phyloP scores from a whole-genome alignment of 2,329 filamentous ascomycete genomes.

The Scedosporium boydii region DNA sequence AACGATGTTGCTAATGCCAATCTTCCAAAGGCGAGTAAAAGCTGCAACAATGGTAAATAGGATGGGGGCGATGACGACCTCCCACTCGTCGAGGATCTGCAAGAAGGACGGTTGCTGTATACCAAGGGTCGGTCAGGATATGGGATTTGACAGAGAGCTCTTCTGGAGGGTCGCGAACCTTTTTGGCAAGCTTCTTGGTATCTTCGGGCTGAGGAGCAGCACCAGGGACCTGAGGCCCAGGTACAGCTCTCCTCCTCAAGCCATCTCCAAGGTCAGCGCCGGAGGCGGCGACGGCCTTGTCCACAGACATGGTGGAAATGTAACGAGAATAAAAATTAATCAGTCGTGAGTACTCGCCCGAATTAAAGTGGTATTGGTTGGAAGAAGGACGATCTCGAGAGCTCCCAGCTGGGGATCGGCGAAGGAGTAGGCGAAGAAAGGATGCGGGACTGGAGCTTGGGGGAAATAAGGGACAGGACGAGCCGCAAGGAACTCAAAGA shows the following conservation, averaged over 20 bases:
- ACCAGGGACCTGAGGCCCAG: constrained; percentile 11
- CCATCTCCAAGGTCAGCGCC: constrained; percentile 50
- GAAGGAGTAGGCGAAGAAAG: not conserved
- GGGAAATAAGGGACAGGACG: constrained; percentile 6
- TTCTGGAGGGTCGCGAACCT: constrained; percentile 30
- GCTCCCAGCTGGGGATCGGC: not conserved
- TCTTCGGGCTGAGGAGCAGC: constrained; percentile 35
- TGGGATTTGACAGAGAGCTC: not conserved
- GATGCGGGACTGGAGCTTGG: constrained; percentile 1
- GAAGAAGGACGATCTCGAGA: not conserved
- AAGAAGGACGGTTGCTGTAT: constrained; percentile 43
- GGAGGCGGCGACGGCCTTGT: constrained; percentile 46
- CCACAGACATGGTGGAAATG: constrained; percentile 37
- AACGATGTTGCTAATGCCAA: constrained; percentile 57
- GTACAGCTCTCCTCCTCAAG: constrained; percentile 44
- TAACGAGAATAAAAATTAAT: not conserved
- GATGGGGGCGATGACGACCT: constrained; percentile 51
- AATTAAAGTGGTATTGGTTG: not conserved
- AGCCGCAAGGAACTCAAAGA: constrained; percentile 4
- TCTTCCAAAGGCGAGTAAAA: constrained; percentile 61
- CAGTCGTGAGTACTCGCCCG: not conserved
- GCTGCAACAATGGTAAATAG: constrained; percentile 53
- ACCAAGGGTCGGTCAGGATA: not conserved
- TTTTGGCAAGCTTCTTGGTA: constrained; percentile 48
- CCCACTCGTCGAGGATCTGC: constrained; percentile 53